Evolutionary conservation across 2,329 filamentous ascomycete genomes (phyloP).

Genomic region (Phaeosphaeria sp.): DNA sequence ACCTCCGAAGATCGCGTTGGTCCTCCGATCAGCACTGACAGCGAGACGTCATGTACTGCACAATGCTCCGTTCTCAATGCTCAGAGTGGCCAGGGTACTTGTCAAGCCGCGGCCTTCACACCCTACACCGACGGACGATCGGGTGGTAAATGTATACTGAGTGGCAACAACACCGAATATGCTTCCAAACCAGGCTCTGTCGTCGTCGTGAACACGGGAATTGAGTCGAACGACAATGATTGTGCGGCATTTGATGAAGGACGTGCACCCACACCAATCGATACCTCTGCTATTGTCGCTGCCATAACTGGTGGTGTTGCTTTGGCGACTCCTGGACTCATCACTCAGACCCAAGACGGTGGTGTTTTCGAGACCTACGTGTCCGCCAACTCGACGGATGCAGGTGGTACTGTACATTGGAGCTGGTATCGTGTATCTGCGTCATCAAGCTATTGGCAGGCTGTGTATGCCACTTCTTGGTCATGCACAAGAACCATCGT

Average conservation of each 20-base stretch:
- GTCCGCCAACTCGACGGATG: constrained; percentile 28
- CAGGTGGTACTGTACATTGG: constrained; percentile 27
- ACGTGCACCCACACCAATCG: constrained; percentile 9
- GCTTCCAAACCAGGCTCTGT: constrained; percentile 23
- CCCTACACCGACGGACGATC: constrained; percentile 19
- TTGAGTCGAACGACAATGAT: constrained; percentile 27
- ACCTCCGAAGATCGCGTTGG: constrained; percentile 24
- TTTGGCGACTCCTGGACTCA: constrained; percentile 30
- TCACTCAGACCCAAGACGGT: constrained; percentile 25
- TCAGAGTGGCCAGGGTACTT: constrained; percentile 24
- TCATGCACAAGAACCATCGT: constrained; percentile 29
- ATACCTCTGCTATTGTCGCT: constrained; percentile 28
- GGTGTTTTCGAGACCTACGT: constrained; percentile 30
- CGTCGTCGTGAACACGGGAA: constrained; percentile 27
- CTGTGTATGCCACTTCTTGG: constrained; percentile 33
- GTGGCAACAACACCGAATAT: constrained; percentile 14
- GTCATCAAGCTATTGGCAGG: constrained; percentile 37
- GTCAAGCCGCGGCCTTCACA: constrained; percentile 31
- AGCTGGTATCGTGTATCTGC: constrained; percentile 31
- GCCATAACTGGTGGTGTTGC: constrained; percentile 29
- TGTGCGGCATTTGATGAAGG: constrained; percentile 21
- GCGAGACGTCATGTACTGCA: constrained; percentile 32
- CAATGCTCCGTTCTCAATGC: constrained; percentile 40
- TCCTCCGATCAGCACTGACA: constrained; percentile 20
- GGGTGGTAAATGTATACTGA: constrained; percentile 31